Percentiles rank a stretch among this genome's conserved stretches.
Evolutionary conservation across 371 early-diverging fungal genomes (phyloP).

Genomic region (Zychaea mexicana): DNA sequence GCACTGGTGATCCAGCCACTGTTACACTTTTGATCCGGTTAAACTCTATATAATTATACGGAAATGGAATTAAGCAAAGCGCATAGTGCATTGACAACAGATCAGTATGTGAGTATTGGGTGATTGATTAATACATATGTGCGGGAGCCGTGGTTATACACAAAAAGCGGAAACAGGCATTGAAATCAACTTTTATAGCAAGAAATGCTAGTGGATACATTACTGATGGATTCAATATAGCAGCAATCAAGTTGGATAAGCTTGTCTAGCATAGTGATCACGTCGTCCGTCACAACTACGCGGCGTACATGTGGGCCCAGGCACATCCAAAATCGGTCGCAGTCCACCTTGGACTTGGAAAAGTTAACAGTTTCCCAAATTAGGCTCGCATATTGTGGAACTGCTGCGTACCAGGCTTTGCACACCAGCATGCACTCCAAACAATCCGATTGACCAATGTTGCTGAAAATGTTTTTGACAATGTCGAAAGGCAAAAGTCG

Average conservation of each 20-base stretch:
- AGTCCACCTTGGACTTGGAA: neutral
- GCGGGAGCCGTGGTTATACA: neutral
- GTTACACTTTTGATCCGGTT: neutral
- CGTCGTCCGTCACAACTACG: neutral
- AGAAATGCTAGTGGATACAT: too few relatives aligned
- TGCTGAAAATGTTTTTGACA: neutral
- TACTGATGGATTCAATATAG: neutral
- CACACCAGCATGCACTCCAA: conserved; percentile 2
- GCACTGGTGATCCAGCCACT: neutral
- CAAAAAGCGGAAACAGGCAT: neutral
- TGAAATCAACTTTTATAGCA: neutral
- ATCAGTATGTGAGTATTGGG: too few relatives aligned
- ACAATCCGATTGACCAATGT: neutral
- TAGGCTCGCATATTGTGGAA: neutral
- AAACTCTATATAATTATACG: neutral
- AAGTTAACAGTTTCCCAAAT: conserved; percentile 5
- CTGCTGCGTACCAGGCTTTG: neutral
- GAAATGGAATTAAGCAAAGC: too few relatives aligned
- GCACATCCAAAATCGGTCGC: neutral
- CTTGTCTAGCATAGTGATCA: neutral
- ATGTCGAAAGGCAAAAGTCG: neutral
- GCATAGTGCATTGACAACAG: too few relatives aligned
- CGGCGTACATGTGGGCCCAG: neutral
- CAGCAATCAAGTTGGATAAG: neutral
- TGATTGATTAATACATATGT: too few relatives aligned